Conservation (phyloP, 2,329 filamentous ascomycete species). For the Diaporthe aspalathi region DNA sequence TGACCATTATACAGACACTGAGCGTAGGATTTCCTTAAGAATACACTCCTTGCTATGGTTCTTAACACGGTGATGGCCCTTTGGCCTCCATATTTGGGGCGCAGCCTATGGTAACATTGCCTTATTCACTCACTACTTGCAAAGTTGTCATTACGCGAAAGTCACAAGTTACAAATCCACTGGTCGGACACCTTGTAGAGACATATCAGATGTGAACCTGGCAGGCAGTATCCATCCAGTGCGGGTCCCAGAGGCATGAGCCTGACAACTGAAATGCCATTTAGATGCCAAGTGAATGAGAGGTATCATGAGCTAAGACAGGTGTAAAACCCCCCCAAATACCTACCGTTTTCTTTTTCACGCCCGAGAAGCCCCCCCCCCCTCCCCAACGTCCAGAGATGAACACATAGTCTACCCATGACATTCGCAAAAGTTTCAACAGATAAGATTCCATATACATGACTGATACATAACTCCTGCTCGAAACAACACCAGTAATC, state of each 20-base stretch:
- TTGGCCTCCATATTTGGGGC: neutral
- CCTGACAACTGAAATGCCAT: neutral
- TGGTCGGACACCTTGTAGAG: neutral
- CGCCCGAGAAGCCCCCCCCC: neutral
- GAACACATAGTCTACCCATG: neutral
- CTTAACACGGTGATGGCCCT: neutral
- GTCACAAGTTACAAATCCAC: neutral
- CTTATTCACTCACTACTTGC: neutral
- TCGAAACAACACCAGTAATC: neutral
- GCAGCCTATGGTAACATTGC: neutral
- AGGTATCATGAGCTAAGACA: neutral
- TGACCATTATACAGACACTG: neutral
- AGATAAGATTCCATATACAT: conserved; percentile 13
- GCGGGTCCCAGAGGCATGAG: neutral
- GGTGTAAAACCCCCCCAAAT: neutral
- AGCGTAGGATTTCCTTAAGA: conserved; percentile 4
- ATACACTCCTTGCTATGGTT: neutral
- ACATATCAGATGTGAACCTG: neutral
- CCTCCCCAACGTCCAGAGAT: neutral
- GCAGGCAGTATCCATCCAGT: neutral
- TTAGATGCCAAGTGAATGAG: neutral
- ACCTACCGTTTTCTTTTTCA: too few relatives aligned
- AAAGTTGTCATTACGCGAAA: neutral
- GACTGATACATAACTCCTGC: neutral
- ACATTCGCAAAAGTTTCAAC: neutral